Evolutionary conservation across 2,329 filamentous ascomycete species (phyloP).

Genomic region (Byssoonygena ceratinophila): DNA sequence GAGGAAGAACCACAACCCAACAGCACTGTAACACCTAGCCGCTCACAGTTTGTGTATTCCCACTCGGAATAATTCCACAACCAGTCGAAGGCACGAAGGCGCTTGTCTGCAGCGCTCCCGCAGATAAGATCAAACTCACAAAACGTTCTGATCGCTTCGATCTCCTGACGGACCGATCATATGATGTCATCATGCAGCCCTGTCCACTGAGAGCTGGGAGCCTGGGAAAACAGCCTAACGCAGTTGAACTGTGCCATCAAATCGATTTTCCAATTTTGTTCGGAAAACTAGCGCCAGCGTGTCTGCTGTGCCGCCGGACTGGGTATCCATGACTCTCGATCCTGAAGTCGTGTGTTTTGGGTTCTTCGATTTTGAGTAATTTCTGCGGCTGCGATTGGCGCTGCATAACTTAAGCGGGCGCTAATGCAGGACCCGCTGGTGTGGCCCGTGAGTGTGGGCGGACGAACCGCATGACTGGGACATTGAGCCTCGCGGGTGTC

Average conservation of each 20-base stretch:
- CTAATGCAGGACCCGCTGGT: slow-evolving; percentile 8
- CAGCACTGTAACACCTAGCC: too few relatives aligned
- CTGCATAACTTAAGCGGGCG: neutral
- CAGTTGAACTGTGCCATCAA: too few relatives aligned
- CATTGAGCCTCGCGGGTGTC: neutral
- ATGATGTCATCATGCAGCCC: slow-evolving; percentile 6
- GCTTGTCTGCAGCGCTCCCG: neutral
- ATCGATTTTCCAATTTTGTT: too few relatives aligned
- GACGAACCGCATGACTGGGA: neutral
- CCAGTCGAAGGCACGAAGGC: neutral
- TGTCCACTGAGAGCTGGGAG: neutral
- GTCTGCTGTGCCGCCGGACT: too few relatives aligned
- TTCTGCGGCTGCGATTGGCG: neutral
- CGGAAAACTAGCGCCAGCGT: too few relatives aligned
- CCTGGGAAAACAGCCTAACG: neutral
- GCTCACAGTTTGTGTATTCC: neutral
- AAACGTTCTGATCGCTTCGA: neutral
- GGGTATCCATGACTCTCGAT: too few relatives aligned
- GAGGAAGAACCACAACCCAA: too few relatives aligned
- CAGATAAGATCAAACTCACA: neutral
- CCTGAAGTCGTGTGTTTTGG: too few relatives aligned
- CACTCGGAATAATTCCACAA: neutral
- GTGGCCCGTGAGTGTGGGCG: neutral
- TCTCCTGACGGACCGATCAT: slow-evolving; percentile 4
- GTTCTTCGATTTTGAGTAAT: neutral